Evolutionary conservation across 768 basidiomycete genomes (phyloP), one percentile per base, ranked within the genome.

Genomic region (Sporobolomyces pararoseus): DNA sequence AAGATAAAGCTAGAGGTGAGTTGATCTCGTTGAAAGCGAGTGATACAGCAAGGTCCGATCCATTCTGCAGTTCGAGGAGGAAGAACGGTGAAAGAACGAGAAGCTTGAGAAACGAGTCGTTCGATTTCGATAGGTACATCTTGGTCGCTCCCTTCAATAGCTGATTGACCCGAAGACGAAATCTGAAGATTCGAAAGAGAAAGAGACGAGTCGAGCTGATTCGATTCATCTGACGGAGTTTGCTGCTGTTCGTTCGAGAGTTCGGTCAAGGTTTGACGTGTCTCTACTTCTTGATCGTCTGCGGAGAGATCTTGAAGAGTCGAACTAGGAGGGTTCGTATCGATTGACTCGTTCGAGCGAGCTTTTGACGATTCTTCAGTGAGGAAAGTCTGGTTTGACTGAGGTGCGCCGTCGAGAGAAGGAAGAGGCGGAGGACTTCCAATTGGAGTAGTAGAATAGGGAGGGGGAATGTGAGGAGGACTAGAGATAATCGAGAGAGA

Each of bases 121-220:
- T 42, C 37, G 55, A 39, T 42, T 7, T n/a, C 31, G 34, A 14
- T 4, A 35, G 9, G 23, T 7, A 55, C 10, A 23, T 32, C 23
- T 31, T 7, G 14, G 35, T 34, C 34, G 12, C 37, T 35, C 25
- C 44, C 55, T 17, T 12, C 6, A 6, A 35, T 5, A 55, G 21
- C n/a, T 9, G 52, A 5, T 17, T 27, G 4, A 14, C 27, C 27
- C 14, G 54, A 23, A 35, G 31, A 23, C 14, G 54, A 34, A 19
- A 55, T 35, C 32, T 35, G 52, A n/a, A 54, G 52, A 17, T 31
- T 54, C 27, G 49, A n/a, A n/a, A n/a, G n/a, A n/a, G n/a, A n/a
- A 50, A 23, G 49, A 50, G 49, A 13, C 49, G 49, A 50, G 21
- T 12, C 27, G 49, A 9, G 9, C 49, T 27, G 49, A 50, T 27